These are phyloP conservation scores for Chondrus crispus DNA, from an alignment of 23 red algal genomes.

Conservation along the genomic window DNA sequence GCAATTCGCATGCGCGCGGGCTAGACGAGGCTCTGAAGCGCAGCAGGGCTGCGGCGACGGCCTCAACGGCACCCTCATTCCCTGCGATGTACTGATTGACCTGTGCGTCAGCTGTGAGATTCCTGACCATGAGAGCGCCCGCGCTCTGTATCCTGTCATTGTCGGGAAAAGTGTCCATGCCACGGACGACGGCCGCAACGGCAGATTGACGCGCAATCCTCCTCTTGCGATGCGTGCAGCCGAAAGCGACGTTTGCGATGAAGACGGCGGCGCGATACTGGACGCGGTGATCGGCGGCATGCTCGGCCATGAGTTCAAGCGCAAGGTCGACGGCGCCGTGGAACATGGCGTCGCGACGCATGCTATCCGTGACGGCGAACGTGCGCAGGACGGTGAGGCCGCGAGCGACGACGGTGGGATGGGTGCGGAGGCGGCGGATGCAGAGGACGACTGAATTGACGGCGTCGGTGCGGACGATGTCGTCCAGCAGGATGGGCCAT, in stretches of 20 bases:
- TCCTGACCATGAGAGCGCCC: constrained; percentile 12
- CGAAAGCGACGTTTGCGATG: constrained; percentile 37
- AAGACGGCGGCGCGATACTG: constrained; percentile 22
- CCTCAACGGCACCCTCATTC: constrained; percentile 27
- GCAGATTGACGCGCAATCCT: constrained; percentile 1
- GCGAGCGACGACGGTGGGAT: not conserved
- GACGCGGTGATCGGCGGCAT: not conserved
- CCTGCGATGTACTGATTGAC: constrained; percentile 49
- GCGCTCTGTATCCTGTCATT: not conserved
- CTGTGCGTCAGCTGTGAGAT: constrained; percentile 38
- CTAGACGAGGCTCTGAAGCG: not conserved
- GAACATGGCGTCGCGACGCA: constrained; percentile 19
- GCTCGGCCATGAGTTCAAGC: not conserved
- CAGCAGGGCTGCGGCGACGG: constrained; percentile 17
- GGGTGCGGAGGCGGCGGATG: not conserved
- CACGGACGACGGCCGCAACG: constrained; percentile 8
- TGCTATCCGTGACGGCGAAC: not conserved
- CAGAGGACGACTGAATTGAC: not conserved
- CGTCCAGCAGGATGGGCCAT: constrained; percentile 1
- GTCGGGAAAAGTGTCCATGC: constrained; percentile 17
- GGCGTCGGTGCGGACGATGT: not conserved
- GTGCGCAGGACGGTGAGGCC: not conserved
- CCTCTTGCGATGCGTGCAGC: constrained; percentile 31
- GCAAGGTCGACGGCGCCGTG: not conserved
- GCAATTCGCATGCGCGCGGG: constrained; percentile 2